Base-by-base conservation (phyloP, 1,284 basidiomycete genomes). In the Cutaneotrichosporon sp. region DNA sequence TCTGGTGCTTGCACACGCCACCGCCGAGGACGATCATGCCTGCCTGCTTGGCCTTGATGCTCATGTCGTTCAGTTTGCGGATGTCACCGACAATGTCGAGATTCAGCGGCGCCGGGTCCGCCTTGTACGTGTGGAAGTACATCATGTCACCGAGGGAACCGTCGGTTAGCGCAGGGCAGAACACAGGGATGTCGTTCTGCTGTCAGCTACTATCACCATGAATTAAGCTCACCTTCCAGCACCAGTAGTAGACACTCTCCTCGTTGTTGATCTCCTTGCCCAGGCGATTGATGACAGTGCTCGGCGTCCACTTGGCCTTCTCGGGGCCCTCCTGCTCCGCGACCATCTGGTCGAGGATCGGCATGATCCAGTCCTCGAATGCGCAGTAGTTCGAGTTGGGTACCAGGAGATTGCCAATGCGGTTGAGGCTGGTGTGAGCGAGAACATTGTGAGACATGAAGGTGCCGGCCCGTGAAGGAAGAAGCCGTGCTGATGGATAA, bases 321-420 rank as follows among this genome's bases (percentile, higher is more conserved):
- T 76, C 72, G 31, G 68, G 59, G 3, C 75, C 76, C 61, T 84
- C 80, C 81, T 99, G 97, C 77, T 99, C 97, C 21, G 83, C 86
- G 34, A 97, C 85, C 93, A 99, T 93, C 51, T 84, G 79, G 76
- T 99, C 91, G 50, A 99, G 85, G 64, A 98, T 93, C 2, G 97
- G 97, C 58, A 89, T 90, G 13, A 99, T 86, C 97, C 97, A 99
- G 78, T 99, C 96, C 81, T 99, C 97, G 72, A 99, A 99, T 75
- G 91, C 90, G 87, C 97, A 98, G 81, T 99, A 99, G 77, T 99
- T 99, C 73, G 97, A 94, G 77, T 99, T 99, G 14, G 97, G 97
- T 1, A 99, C 89, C 62, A 99, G 83, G 49, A 99, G 85, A 75
- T 99, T 99, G n/a, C 97, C 97, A 69, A 99, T 96, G 34, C 97